Conservation (phyloP, 164 flowering plant genomes). For the Vitis labrusca region DNA sequence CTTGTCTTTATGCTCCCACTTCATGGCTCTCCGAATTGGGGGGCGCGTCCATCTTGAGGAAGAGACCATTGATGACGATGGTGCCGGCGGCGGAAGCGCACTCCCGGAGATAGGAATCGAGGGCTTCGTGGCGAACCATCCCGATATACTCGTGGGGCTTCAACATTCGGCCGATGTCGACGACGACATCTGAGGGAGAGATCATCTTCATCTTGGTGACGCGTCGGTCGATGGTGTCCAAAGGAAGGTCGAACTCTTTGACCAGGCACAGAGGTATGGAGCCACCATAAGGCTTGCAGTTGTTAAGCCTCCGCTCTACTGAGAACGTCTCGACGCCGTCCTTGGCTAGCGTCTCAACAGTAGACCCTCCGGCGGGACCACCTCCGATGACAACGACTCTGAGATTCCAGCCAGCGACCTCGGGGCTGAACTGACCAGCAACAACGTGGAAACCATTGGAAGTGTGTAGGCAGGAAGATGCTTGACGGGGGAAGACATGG, state of each 20-base stretch:
- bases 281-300: slow-evolving; percentile 98
- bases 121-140: slow-evolving; percentile 88
- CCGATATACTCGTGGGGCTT: slow-evolving; percentile 96
- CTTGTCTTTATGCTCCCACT: too few relatives aligned
- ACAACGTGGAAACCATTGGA: slow-evolving; percentile 17
- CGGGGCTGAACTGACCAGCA: slow-evolving; percentile 67
- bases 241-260: slow-evolving; percentile 87
- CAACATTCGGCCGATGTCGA: slow-evolving; percentile 81
- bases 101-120: slow-evolving; percentile 77
- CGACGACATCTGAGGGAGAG: slow-evolving; percentile 93
- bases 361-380: slow-evolving; percentile 89
- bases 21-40: slow-evolving; percentile 23
- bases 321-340: slow-evolving; percentile 84
- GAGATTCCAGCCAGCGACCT: slow-evolving; percentile 70
- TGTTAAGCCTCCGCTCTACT: slow-evolving; percentile 87
- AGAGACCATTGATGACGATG: slow-evolving; percentile 67
- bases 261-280: slow-evolving; percentile 98
- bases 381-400: slow-evolving; percentile 91
- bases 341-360: slow-evolving; percentile 87
- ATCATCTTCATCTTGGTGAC: slow-evolving; percentile 99
- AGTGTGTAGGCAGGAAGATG: not conserved
- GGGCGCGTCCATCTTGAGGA: slow-evolving; percentile 64
- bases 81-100: slow-evolving; percentile 69
- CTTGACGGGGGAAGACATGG: not conserved
- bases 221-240: slow-evolving; percentile 85